Evolutionary conservation across 2,329 filamentous ascomycete genomes (phyloP), one percentile per base, ranked within the genome.

Genomic region (Fusarium tricinctum): DNA sequence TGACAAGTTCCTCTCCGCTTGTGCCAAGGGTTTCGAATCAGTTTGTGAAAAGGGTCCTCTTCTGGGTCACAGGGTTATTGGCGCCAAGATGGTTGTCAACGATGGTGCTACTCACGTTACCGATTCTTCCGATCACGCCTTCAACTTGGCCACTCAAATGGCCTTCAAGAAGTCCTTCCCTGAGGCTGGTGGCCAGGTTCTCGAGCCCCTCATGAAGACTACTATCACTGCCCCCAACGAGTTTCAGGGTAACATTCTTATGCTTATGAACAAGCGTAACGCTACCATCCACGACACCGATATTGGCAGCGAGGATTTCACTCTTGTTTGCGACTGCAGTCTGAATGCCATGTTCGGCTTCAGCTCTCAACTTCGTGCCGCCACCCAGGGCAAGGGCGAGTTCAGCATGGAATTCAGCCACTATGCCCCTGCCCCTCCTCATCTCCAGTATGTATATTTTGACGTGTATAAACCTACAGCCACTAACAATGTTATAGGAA

Each of bases 361-460:
- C 83, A 94, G 91, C 75, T 92, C 91, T 42, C 92, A 97, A 81
- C 82, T 99, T 71, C 88, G 96, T 73, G 96, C 96, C 15, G 92
- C 94, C 22, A 98, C 94, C 3, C 96, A 99, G 83, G 96, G 96
- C 66, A 99, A 99, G 86, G 96, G 96, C 75, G 96, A 99, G 83
- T 99, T 97, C 78, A 92, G 88, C 75, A 98, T 99, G 96, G 96
- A 99, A 82, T 99, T 99, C 77, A 96, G 92, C 80, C 96, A 98
- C 83, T 99, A 99, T 76, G 89, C 92, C 52, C 86, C 93, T 51
- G 93, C 96, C 61, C 92, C 94, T 48, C 88, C 89, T 74, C 94
- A 98, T 78, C 79, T 98, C 79, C 96, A 99, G 91, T 92, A 90
- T 78, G 90, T 88, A 68, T 44, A 55, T 44, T 28, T 20, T 28